These are phyloP conservation scores for Paramarasmius palmivorus DNA, from an alignment of 1,284 basidiomycete species.

Conservation along the genomic window DNA sequence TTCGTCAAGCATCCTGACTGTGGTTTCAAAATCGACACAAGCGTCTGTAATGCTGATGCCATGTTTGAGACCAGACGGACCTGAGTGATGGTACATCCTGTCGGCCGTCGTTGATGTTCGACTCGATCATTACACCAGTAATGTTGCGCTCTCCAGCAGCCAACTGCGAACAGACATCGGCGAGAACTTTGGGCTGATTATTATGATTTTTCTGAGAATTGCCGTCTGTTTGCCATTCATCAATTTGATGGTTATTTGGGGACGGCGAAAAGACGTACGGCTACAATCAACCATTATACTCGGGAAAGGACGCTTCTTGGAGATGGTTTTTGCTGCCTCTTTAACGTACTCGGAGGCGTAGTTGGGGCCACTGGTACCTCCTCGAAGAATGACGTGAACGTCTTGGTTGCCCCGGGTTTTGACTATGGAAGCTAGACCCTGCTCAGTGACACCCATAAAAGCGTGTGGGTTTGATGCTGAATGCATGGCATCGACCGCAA, in stretches of 20 bases:
- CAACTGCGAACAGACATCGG: slow-evolving; percentile 79
- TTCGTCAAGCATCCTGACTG: slow-evolving; percentile 74
- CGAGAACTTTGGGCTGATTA: slow-evolving; percentile 86
- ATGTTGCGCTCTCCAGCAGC: slow-evolving; percentile 76
- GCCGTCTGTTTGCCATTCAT: slow-evolving; percentile 54
- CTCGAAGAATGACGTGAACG: slow-evolving; percentile 92
- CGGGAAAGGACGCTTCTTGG: slow-evolving; percentile 71
- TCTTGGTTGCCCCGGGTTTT: slow-evolving; percentile 92
- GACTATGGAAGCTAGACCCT: slow-evolving; percentile 94
- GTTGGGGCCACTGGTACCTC: slow-evolving; percentile 88
- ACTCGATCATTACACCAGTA: slow-evolving; percentile 97
- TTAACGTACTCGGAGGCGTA: slow-evolving; percentile 77
- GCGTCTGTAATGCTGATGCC: slow-evolving; percentile 92
- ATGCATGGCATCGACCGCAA: slow-evolving; percentile 96
- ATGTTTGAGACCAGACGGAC: slow-evolving; percentile 69
- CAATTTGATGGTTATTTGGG: background rate
- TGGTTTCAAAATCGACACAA: slow-evolving; percentile 91
- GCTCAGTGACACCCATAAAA: slow-evolving; percentile 97
- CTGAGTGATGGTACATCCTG: slow-evolving; percentile 79
- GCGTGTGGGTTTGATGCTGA: slow-evolving; percentile 91
- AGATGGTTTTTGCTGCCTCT: slow-evolving; percentile 68
- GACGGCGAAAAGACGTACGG: slow-evolving; percentile 40
- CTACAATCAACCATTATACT: slow-evolving; percentile 87
- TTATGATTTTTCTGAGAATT: slow-evolving; percentile 92
- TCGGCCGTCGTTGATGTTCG: slow-evolving; percentile 84